Conservation (phyloP, 2,329 filamentous ascomycete species). For the Coniosporium tulheliwenetii region DNA sequence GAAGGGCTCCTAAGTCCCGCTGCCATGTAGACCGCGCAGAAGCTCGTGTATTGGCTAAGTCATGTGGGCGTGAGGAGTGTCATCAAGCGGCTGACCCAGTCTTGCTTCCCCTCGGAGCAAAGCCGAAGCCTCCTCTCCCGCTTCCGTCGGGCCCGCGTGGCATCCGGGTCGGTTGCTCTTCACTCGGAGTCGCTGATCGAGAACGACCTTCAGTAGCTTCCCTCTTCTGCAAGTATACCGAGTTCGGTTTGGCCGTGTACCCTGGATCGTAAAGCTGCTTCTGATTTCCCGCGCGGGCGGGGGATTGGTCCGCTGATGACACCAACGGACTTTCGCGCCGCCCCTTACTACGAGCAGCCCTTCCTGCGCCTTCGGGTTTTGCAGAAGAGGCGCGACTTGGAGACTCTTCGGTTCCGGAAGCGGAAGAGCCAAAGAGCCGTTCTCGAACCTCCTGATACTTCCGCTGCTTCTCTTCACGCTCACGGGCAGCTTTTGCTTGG, state of each 20-base stretch:
- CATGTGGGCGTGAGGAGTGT: too few relatives aligned
- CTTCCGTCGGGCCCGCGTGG: constrained; percentile 66
- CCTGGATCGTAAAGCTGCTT: constrained; percentile 66
- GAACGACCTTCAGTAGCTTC: constrained; percentile 24
- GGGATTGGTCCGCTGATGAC: constrained; percentile 19
- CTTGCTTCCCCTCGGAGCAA: constrained; percentile 42
- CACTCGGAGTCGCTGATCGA: constrained; percentile 36
- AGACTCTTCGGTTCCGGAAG: constrained; percentile 16
- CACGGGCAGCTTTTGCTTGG: constrained; percentile 58
- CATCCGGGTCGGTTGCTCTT: constrained; percentile 53
- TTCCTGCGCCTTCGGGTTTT: constrained; percentile 13
- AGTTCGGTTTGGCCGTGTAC: constrained; percentile 49
- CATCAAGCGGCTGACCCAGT: too few relatives aligned
- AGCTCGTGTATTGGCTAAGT: too few relatives aligned
- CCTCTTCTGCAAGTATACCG: constrained; percentile 28
- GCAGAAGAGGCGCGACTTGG: constrained; percentile 9
- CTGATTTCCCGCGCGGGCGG: constrained; percentile 15
- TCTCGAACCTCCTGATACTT: constrained; percentile 81
- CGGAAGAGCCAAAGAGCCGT: constrained; percentile 60
- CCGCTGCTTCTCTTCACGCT: constrained; percentile 77
- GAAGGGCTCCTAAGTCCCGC: too few relatives aligned
- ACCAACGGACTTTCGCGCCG: constrained; percentile 18
- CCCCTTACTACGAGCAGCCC: constrained; percentile 8
- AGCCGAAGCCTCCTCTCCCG: constrained; percentile 65
- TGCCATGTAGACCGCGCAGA: too few relatives aligned